A percentile compares a stretch with the other conserved stretches of the same genome.
Evolutionary conservation across 371 early-diverging fungal genomes (phyloP).

Genomic region (Gilbertella persicaria): DNA sequence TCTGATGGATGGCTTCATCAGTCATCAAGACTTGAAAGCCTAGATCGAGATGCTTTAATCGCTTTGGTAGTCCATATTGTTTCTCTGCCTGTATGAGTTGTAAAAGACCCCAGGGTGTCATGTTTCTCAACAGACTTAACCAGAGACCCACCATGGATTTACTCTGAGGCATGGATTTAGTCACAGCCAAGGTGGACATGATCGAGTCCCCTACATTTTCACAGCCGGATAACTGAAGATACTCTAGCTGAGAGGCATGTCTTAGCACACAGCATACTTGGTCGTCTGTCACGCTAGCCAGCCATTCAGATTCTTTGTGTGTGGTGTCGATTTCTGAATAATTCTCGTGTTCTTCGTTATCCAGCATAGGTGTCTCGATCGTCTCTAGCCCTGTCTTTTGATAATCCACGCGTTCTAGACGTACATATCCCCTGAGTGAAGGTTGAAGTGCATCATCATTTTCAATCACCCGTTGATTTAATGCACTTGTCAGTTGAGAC

Average conservation of each 20-base stretch:
- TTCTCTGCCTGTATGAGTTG: constrained; percentile 5
- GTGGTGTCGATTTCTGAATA: constrained; percentile 38
- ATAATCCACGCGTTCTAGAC: constrained; percentile 27
- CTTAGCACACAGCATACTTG: constrained; percentile 20
- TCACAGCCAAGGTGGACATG: constrained; percentile 9
- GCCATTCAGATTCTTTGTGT: constrained; percentile 45
- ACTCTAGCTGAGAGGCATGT: constrained; percentile 24
- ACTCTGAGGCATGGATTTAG: not conserved
- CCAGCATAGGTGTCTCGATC: constrained; percentile 11
- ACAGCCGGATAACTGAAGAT: constrained; percentile 38
- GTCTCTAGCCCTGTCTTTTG: constrained; percentile 37
- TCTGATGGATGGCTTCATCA: constrained; percentile 6
- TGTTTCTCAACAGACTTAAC: constrained; percentile 17
- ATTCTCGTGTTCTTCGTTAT: constrained; percentile 21
- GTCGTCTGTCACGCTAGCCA: constrained; percentile 19
- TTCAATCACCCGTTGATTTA: constrained; percentile 14
- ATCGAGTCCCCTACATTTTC: constrained; percentile 23
- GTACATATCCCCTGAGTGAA: constrained; percentile 27
- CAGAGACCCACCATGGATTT: constrained; percentile 19
- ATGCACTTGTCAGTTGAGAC: constrained; percentile 16
- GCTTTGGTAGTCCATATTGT: not conserved
- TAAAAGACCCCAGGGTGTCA: not conserved
- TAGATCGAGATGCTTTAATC: constrained; percentile 17
- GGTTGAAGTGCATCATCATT: constrained; percentile 23
- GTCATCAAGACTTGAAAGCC: constrained; percentile 13